Evolutionary conservation across 345 rosid species (phyloP), one percentile per base, ranked within the genome.

Genomic region (Sapria himalayana): DNA sequence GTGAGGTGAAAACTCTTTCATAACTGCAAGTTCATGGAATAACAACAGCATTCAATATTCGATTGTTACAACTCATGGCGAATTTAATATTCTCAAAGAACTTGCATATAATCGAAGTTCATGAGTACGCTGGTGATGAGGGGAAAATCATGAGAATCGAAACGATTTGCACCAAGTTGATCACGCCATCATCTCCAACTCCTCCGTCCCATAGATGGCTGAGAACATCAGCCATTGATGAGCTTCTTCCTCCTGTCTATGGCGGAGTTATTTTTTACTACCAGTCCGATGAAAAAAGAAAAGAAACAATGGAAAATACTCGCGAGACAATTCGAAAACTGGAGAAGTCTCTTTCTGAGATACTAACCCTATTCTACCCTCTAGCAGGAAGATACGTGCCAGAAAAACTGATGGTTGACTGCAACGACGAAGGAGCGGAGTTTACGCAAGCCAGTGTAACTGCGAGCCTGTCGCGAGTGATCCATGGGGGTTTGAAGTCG

Each of bases 101-200:
- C n/a, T n/a, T n/a, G n/a, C n/a, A n/a, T n/a, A n/a, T n/a, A n/a
- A n/a, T n/a, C n/a, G n/a, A n/a, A n/a, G n/a, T n/a, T n/a, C n/a
- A n/a, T n/a, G n/a, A n/a, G n/a, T n/a, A n/a, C n/a, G n/a, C n/a
- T n/a, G n/a, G n/a, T n/a, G n/a, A n/a, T n/a, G n/a, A n/a, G n/a
- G n/a, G n/a, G n/a, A n/a, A n/a, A n/a, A n/a, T n/a, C n/a, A n/a
- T n/a, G n/a, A n/a, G n/a, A n/a, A n/a, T n/a, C n/a, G n/a, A n/a
- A n/a, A n/a, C n/a, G n/a, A n/a, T n/a, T n/a, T n/a, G n/a, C n/a
- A n/a, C n/a, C n/a, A 66, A 65, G 16, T 24, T 60, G 20, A 57
- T 65, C 53, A 66, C 52, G 31, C 80, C 76, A 33, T 62, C 66
- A 11, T 22, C 33, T 20, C 67, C 68, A 8, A 72, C 73, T 7